phyloP scores from a whole-genome alignment of 495 filamentous ascomycete species.

The Tuber calosporum region DNA sequence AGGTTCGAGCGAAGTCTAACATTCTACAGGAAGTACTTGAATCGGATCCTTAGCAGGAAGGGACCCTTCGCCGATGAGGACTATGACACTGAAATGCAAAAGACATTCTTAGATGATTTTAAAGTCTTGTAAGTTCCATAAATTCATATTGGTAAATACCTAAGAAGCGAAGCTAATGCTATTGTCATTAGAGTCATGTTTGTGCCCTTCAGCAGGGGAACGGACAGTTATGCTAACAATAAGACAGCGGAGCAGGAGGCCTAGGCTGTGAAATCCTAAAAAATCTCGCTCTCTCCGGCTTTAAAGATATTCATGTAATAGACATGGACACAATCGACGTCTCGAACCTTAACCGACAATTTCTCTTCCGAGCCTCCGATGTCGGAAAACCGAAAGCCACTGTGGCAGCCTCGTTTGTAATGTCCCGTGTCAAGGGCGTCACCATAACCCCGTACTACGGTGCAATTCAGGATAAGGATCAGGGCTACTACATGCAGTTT shows the following conservation, averaged over 20 bases:
- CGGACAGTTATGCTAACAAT: slow-evolving; percentile 31
- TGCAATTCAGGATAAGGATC: slow-evolving; percentile 94
- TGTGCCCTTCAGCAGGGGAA: slow-evolving; percentile 17
- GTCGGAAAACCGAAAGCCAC: slow-evolving; percentile 93
- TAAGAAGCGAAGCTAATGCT: neutral
- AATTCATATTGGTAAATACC: neutral
- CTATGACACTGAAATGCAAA: slow-evolving; percentile 55
- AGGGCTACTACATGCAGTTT: slow-evolving; percentile 98
- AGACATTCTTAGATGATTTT: slow-evolving; percentile 54
- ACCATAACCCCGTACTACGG: slow-evolving; percentile 88
- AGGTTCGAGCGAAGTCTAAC: neutral
- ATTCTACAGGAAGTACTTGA: slow-evolving; percentile 63
- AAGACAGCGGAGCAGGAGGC: slow-evolving; percentile 78
- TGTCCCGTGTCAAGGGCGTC: slow-evolving; percentile 78
- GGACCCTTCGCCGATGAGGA: slow-evolving; percentile 75
- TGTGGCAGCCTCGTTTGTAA: slow-evolving; percentile 84
- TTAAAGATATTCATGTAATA: slow-evolving; percentile 96
- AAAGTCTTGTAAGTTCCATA: slow-evolving; percentile 60
- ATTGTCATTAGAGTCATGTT: slow-evolving; percentile 48
- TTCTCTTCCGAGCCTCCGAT: slow-evolving; percentile 86
- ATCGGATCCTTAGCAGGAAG: slow-evolving; percentile 63
- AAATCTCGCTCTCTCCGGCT: slow-evolving; percentile 89
- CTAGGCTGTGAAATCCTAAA: slow-evolving; percentile 96
- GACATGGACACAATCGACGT: slow-evolving; percentile 99
- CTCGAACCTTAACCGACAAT: slow-evolving; percentile 95